Evolutionary conservation across 73 alveolate genomes (phyloP), one percentile per base, ranked within the genome.

Genomic region (Paramecium sonneborni): DNA sequence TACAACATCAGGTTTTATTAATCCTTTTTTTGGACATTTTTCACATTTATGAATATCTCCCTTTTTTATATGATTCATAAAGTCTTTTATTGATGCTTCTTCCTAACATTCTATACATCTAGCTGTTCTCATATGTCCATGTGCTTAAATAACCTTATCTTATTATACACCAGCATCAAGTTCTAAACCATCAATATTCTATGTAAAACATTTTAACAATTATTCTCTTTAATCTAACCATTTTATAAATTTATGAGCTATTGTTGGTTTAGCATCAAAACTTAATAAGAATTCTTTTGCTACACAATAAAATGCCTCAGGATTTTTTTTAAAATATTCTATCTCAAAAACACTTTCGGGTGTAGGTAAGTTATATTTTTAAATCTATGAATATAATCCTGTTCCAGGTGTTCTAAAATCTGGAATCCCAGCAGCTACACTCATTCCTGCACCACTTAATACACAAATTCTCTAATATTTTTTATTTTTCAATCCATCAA

Each of bases 351-450:
- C 93, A 5, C 96, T 93, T 26, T 95, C 97, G 8, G 97, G 96
- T 11, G 35, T 74, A 11, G 97, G 97, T 11, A 97, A 56, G 3
- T 93, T 69, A 74, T 82, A 76, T 67, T 96, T 76, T 62, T 93
- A 86, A 20, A 93, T 46, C 34, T 96, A 52, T 14, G 94, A 90
- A 85, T 97, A 97, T 44, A 97, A 92, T 6, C 99, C 99, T 68
- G 86, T 72, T 11, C 97, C 97, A 23, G 99, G 99, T 26, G 99
- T 94, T 79, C 99, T 94, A 93, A 98, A 98, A 92, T 98, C 99
- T 26, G 99, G 99, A 28, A 98, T 98, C 30, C 99, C 99, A 11
- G 99, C 98, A 48, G 98, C 95, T 58, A 97, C 99, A 86, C 98
- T 92, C 37, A 98, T 97, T 24, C 99, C 99, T 18, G 99, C 99